Evolutionary conservation across 2,329 filamentous ascomycete species (phyloP).

Genomic region (Alternaria dauci): DNA sequence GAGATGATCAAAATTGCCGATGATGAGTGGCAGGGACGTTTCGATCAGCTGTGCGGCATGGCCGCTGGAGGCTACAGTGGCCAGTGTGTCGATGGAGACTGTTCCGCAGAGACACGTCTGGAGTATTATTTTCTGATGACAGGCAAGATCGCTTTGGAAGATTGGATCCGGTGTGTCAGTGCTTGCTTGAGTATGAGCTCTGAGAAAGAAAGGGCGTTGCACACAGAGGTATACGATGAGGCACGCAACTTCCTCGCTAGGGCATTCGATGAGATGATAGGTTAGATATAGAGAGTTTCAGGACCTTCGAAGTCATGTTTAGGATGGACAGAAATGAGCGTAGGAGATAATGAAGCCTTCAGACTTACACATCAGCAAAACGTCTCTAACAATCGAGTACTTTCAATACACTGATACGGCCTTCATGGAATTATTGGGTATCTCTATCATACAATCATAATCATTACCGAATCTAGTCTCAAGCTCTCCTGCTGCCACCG

Average conservation of each 20-base stretch:
- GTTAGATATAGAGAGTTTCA: not conserved
- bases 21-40: conserved; percentile 19
- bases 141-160: conserved; percentile 19
- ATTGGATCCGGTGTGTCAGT: conserved; percentile 24
- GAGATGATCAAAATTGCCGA: conserved; percentile 24
- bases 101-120: conserved; percentile 24
- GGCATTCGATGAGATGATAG: conserved; percentile 11
- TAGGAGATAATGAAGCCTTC: not conserved
- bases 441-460: conserved; percentile 8
- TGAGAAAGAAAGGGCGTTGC: conserved; percentile 18
- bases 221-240: conserved; percentile 20
- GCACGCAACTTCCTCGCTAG: conserved; percentile 24
- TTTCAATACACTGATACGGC: not conserved
- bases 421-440: conserved; percentile 7
- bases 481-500: conserved; percentile 25
- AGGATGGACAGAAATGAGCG: not conserved
- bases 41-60: conserved; percentile 16
- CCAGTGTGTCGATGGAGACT: conserved; percentile 20
- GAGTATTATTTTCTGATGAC: conserved; percentile 30
- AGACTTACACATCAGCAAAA: not conserved
- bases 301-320: not conserved
- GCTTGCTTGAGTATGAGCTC: conserved; percentile 16
- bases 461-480: not conserved
- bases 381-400: not conserved
- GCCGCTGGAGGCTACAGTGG: not conserved